Conservation (phyloP, 2,329 filamentous ascomycete species). For the Pseudogymnoascus sp. region DNA sequence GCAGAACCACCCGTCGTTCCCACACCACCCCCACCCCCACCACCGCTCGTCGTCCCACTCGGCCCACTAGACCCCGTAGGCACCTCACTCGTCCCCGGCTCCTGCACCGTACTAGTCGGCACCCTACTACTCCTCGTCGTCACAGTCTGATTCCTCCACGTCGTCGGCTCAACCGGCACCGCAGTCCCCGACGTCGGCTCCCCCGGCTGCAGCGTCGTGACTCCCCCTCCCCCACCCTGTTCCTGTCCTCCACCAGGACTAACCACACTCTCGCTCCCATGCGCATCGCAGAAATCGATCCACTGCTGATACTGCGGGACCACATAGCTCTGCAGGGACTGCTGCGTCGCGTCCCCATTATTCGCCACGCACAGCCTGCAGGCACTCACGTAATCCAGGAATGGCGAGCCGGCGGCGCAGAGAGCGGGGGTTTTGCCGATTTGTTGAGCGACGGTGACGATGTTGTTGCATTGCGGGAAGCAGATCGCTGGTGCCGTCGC, state of each 20-base stretch:
- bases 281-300: conserved; percentile 21
- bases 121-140: background rate
- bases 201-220: background rate
- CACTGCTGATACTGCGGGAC: conserved; percentile 20
- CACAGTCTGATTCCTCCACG: background rate
- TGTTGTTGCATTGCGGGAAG: conserved; percentile 46
- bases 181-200: background rate
- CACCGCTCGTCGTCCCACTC: background rate
- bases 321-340: conserved; percentile 16
- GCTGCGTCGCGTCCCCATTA: conserved; percentile 13
- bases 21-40: background rate
- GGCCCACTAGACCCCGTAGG: background rate
- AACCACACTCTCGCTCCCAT: conserved; percentile 13
- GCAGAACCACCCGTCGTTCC: too few species aligned
- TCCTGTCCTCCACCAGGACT: background rate
- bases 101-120: background rate
- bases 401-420: conserved; percentile 39
- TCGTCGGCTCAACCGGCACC: background rate
- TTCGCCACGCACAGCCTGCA: conserved; percentile 32
- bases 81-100: background rate
- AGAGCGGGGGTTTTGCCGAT: conserved; percentile 42
- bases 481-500: conserved; percentile 41
- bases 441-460: conserved; percentile 38
- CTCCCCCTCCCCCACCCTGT: background rate
- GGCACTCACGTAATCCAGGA: conserved; percentile 28